phyloP scores from a whole-genome alignment of 2,329 filamentous ascomycete genomes.

The Aureobasidium sp. region DNA sequence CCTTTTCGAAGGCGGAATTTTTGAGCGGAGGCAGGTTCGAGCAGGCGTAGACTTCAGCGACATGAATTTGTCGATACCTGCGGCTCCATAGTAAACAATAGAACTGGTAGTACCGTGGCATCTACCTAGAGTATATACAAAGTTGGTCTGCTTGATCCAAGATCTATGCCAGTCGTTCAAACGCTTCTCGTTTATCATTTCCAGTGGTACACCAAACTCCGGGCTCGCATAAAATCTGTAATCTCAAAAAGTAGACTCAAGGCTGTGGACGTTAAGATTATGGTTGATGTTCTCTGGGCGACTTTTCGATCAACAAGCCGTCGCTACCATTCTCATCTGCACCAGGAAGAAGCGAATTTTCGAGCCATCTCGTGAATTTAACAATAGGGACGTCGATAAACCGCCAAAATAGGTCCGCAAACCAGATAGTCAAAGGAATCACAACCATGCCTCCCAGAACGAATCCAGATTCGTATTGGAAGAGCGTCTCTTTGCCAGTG shows the following conservation, averaged over 20 bases:
- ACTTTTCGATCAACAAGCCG: slow-evolving; percentile 2
- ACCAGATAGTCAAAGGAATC: slow-evolving; percentile 49
- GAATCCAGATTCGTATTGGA: slow-evolving; percentile 43
- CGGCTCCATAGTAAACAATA: not conserved
- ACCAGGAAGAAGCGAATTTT: slow-evolving; percentile 25
- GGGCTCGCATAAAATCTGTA: not conserved
- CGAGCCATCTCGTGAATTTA: slow-evolving; percentile 50
- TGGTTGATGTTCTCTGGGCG: slow-evolving; percentile 6
- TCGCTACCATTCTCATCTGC: not conserved
- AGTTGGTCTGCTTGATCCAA: not conserved
- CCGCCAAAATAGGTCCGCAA: slow-evolving; percentile 51
- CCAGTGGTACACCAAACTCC: too few relatives aligned
- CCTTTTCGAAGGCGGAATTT: too few relatives aligned
- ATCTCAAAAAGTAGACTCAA: not conserved
- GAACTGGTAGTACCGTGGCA: not conserved
- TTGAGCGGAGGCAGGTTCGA: too few relatives aligned
- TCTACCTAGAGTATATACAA: not conserved
- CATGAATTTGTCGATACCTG: not conserved
- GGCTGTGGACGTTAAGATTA: not conserved
- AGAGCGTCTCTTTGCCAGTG: slow-evolving; percentile 41
- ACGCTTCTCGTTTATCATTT: not conserved
- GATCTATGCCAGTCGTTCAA: not conserved
- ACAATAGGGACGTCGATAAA: slow-evolving; percentile 50
- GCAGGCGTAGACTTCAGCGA: too few relatives aligned
- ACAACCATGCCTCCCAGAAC: slow-evolving; percentile 42